Evolutionary conservation across 116 monocot genomes (phyloP), one percentile per base, ranked within the genome.

Genomic region (Zostera marina): DNA sequence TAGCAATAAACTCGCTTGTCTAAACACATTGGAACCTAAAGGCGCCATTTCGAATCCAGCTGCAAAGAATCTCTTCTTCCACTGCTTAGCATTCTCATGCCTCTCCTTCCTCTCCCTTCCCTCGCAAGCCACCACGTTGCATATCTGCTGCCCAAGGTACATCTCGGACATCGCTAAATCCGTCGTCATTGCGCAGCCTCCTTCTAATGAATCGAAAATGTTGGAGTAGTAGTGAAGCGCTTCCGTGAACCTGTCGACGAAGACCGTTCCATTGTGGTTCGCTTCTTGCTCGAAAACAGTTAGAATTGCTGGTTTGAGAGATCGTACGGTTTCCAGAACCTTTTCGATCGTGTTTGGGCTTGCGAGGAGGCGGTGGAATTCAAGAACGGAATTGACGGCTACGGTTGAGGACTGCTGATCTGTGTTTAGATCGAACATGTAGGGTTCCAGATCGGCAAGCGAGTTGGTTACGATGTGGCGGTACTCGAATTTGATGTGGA

Each of bases 161-260:
- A 81, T 74, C 76, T 91, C 91, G 43, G 91, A 47, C 85, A 85
- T 85, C 61, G 74, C 62, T 42, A 70, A 72, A 62, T 76, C 81
- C 41, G 19, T 60, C 9, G 48, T 22, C 56, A 54, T 59, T 22
- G 41, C 60, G 44, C n/a, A n/a, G n/a, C 56, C 51, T n/a, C 48
- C 62, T 40, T 46, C 62, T 26, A 62, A 51, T 2, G 88, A 93
- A 65, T 87, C 93, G 76, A 93, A 93, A 78, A 93, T 87, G 62
- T 76, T 79, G 10, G 93, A 93, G 63, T 93, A 93, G 79, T 87
- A 94, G 73, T 94, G 94, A 8, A 94, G 70, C 14, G 94, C 68
- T 61, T 79, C 78, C 21, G 72, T 91, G 76, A 91, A 91, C 48
- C 85, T 68, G 10, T 81, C 84, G 17, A 75, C 8, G 66, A 96